Percentiles rank a stretch among this genome's conserved stretches.
Conservation (phyloP, 164 flowering plant species). For the Nymphaea colorata region DNA sequence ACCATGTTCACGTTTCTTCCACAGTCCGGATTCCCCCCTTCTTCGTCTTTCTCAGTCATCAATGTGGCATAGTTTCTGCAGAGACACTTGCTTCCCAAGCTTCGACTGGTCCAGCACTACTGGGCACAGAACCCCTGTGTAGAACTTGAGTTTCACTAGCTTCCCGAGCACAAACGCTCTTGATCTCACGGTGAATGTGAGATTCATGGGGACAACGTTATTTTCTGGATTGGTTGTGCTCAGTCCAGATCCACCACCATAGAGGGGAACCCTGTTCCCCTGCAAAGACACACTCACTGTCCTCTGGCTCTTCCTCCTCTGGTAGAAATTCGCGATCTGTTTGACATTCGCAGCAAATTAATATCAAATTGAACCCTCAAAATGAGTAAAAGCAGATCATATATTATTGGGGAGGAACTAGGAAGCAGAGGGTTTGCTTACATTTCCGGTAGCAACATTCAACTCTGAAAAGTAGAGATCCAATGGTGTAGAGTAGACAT, state of each 20-base stretch:
- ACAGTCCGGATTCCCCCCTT: neutral
- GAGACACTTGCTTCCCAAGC: conserved; percentile 31
- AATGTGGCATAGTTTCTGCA: conserved; percentile 50
- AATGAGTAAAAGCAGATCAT: neutral
- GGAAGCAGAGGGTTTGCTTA: conserved; percentile 19
- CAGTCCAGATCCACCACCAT: conserved; percentile 66
- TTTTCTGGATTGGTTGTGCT: conserved; percentile 42
- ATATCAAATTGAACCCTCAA: neutral
- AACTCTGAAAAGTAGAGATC: conserved; percentile 58
- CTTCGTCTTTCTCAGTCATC: conserved; percentile 10
- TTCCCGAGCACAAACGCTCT: conserved; percentile 74
- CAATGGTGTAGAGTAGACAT: conserved; percentile 59
- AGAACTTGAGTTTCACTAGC: conserved; percentile 74
- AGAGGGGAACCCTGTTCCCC: conserved; percentile 65
- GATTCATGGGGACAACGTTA: conserved; percentile 32
- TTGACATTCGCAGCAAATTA: conserved; percentile 1
- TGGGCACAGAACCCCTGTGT: conserved; percentile 39
- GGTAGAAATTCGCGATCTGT: conserved; percentile 75
- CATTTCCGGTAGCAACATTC: conserved; percentile 50
- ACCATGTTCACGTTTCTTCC: neutral
- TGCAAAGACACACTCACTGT: conserved; percentile 26
- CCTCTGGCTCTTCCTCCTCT: conserved; percentile 67
- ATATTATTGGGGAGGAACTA: neutral
- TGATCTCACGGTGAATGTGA: conserved; percentile 51
- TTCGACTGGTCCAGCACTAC: conserved; percentile 39